Base-by-base conservation (phyloP, 768 basidiomycete genomes). In the Lactifluus pinguis region DNA sequence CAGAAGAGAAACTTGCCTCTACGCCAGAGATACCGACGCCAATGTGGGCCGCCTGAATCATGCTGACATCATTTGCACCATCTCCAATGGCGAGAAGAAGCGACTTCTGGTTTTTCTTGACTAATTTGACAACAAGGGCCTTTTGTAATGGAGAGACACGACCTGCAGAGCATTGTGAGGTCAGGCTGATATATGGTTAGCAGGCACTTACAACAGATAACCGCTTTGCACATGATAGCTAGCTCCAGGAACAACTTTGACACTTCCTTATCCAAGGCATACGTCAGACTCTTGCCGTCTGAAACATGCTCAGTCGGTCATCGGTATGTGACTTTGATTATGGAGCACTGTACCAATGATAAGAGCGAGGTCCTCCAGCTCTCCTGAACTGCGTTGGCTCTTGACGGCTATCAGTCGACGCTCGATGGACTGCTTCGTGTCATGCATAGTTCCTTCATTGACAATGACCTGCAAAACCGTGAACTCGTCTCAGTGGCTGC, bases 41-140 rank as follows among this genome's bases (percentile, higher is more conserved):
- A 49, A 98, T 91, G 70, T 98, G 95, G 0, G 95, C 95, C 39
- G 95, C 95, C 71, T 98, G 95, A 61, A 98, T 98, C 95, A 98
- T 98, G 70, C 92, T 92, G 67, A 98, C 95, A 72, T 98, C 95
- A 72, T 98, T 98, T 2, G 95, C 95, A 53, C 95, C 95, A 65
- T 98, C 95, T 21, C 95, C 95, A 53, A 98, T 98, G 3, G 95
- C 95, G 9, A 98, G 82, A n/a, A 97, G 77, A 56, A 97, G 92
- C 7, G 93, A 81, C 59, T 92, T 92, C 67, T 87, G 85, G 71
- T 95, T 95, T 73, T 95, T 95, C 79, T 98, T 98, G 57, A 98
- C 95, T n/a, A 98, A 83, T 73, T 98, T 98, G 65, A 98, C 95
- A 4, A 98, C 95, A 42, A 97, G 80, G 0, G 95, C 95, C 72